Evolutionary conservation across 1,284 basidiomycete species (phyloP), one percentile per base, ranked within the genome.

Genomic region (Inonotus obliquus): DNA sequence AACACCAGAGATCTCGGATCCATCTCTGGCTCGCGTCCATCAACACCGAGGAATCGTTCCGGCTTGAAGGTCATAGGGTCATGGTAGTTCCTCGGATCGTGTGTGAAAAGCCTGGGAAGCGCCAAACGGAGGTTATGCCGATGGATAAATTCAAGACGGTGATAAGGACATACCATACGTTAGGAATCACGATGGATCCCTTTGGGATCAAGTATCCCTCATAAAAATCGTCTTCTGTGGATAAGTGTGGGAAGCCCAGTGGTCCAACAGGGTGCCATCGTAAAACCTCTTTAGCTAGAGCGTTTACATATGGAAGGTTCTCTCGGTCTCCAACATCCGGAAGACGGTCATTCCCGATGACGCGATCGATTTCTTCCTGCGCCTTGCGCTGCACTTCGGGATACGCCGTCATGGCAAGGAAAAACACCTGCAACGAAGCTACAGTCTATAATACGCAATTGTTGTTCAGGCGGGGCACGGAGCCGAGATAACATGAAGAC

Each of bases 201-300:
- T 65, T 65, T 7, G 65, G 65, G 39, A 67, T 65, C 10, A 54
- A 60, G 29, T 62, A 60, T n/a, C 62, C 65, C 14, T 64, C 48
- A 48, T 64, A 64, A 19, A 57, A 52, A 32, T 64, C 60, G 32
- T 67, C 65, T 38, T 65, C 62, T 3, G 51, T 45, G 5, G 57
- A 49, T 21, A 35, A 29, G 52, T 48, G 39, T 19, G 45, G 56
- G 13, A 60, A 32, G 4, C 74, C 69, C 21, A 71, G 61, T 0
- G 72, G 70, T 10, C 67, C 61, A 10, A 70, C 69, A 9, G 68
- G 66, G 35, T 71, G 66, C 74, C 75, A 79, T 54, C 79, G 70
- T 56, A 79, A 61, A 27, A 75, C 69, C 64, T 81, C 79, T 63
- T 76, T 74, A n/a, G 79, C 67, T 4, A 79, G 61, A 0, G 75